Evolutionary conservation across 176 grass and related monocot genomes (phyloP), one percentile per base, ranked within the genome.

Genomic region (Thalia dealbata): DNA sequence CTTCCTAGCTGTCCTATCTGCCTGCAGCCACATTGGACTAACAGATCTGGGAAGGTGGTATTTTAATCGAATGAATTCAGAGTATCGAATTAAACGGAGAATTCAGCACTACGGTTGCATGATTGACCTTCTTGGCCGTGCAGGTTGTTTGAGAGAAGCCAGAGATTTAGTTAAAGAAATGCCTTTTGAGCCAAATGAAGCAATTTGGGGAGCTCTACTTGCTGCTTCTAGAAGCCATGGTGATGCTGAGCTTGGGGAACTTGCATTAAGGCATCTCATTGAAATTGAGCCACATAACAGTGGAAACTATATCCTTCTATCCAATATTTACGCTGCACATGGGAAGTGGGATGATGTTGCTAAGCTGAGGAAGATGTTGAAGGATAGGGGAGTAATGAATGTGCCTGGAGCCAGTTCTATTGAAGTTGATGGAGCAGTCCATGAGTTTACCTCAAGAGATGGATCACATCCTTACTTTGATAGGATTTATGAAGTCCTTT

Each of bases 51-150:
- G 84, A 43, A 64, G 73, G 21, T 86, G 86, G 79, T 89, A 83
- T 81, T 91, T 96, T 72, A 48, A 80, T 44, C 68, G 50, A 32
- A 96, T 96, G 91, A 69, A 59, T 21, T 86, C 77, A 9, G 52
- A 22, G 22, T 91, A 91, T 44, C 51, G 52, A 15, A 88, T 96
- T 56, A 86, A 91, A 43, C 91, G 82, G 0, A 73, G 48, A 73
- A 35, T 91, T 75, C 82, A 96, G 64, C 88, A 96, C 48, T 96
- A 91, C 56, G 88, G 91, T 50, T 96, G 91, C 67, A 88, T 96
- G 82, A 64, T 88, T 60, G 88, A 91, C 85, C 70, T 96, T 42
- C 83, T 96, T 69, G 83, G 83, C 14, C 85, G 83, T 59, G 85
- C 83, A 52, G 88, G 88, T 72, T 84, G 32, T 78, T 77, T 91